phyloP scores from a whole-genome alignment of 1,139 yeast genomes.

The Protomyces inouyei region DNA sequence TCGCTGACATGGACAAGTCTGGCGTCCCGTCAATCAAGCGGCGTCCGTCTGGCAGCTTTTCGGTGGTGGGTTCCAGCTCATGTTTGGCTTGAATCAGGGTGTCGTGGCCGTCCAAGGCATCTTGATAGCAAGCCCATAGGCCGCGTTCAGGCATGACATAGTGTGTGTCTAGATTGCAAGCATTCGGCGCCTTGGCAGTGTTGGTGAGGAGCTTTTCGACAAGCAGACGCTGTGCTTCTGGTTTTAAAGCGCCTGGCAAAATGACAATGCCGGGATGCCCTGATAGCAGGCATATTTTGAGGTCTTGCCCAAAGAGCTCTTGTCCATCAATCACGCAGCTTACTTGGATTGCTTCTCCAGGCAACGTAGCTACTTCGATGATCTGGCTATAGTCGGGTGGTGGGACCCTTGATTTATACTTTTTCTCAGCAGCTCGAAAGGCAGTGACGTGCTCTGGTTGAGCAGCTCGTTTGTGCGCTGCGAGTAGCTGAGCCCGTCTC shows the following conservation, averaged over 20 bases:
- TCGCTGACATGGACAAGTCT: neutral
- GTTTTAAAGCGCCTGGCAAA: constrained; percentile 2
- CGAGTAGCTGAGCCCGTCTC: neutral
- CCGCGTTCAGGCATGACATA: constrained; percentile 3
- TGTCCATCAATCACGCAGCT: neutral
- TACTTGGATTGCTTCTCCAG: neutral
- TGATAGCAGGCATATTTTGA: neutral
- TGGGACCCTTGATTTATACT: constrained; percentile 9
- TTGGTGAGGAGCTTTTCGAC: constrained; percentile 4
- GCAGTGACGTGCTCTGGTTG: neutral
- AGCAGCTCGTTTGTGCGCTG: neutral
- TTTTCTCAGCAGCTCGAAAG: constrained; percentile 10
- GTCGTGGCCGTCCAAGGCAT: neutral
- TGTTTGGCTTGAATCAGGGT: neutral
- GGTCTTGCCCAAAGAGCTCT: neutral
- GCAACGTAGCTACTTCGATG: neutral
- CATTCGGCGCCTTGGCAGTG: constrained; percentile 7
- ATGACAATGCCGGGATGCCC: constrained; percentile 13
- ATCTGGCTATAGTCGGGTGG: constrained; percentile 14
- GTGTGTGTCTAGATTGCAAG: constrained; percentile 16
- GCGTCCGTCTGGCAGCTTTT: neutral
- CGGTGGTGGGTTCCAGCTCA: neutral
- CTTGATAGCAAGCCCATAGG: constrained; percentile 5
- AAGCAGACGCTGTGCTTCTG: constrained; percentile 1
- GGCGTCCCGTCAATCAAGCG: neutral